Evolutionary conservation across 1,139 yeast genomes (phyloP), one percentile per base, ranked within the genome.

Genomic region (Arxiozyma slooffiae): DNA sequence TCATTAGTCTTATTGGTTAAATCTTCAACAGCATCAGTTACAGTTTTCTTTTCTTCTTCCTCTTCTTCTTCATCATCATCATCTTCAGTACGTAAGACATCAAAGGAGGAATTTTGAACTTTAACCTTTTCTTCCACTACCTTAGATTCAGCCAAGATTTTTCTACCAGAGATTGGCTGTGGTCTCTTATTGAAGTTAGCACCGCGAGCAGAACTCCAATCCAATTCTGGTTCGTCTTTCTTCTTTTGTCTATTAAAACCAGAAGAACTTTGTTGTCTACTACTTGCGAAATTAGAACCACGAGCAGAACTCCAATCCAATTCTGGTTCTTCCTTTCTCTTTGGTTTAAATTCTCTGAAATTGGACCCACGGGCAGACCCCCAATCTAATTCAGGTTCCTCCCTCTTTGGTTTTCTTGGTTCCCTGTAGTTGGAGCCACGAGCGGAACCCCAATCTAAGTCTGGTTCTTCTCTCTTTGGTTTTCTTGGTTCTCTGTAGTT

Each of bases 71-170:
- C 76, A 49, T 79, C 85, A 6, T 79, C 85, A 21, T 81, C 88
- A 38, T 78, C 85, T 48, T 83, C 90, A 52, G 74, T 72, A 49
- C 79, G 75, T 67, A 88, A 76, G 41, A 86, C 87, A 55, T 81
- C 78, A 65, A 76, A 88, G 26, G 77, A 69, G 18, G 88, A 80
- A 66, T 78, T 77, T 63, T 77, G 77, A 48, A 77, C 76, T 55
- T 69, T 71, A 54, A 72, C 71, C 54, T 67, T 66, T 47, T 71
- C 74, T 48, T 69, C 70, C 14, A 55, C 57, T 61, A 66, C 47
- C 40, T 58, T 75, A 60, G 55, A 57, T 20, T 53, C 57, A 55
- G 55, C 55, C 58, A 54, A 47, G 57, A 46, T 44, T 57, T 57
- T 55, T 71, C 84, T 74, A 24, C 80, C 79, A 37, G 50, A 44